Base-by-base conservation (phyloP, 257 asterid species). In the Gentiana macrophylla region DNA sequence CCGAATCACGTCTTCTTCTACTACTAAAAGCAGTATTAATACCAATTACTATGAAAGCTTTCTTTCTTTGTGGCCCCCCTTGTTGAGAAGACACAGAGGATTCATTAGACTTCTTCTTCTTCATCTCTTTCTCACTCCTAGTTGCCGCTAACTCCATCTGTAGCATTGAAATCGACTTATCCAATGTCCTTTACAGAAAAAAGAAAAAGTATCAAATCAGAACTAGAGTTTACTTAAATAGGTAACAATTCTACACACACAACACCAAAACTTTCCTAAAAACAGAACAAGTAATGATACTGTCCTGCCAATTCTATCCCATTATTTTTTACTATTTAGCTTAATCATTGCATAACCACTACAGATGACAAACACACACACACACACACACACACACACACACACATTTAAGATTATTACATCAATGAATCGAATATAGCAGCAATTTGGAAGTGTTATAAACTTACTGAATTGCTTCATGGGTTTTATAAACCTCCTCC, bases 21-120 rank as follows among this genome's bases (percentile, higher is more conserved):
- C 98, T 86, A 62, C 98, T 91, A 69, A 91, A 91, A 74, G 98
- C 98, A 2, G 98, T 87, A 70, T 91, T 91, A 53, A 91, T 91
- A 50, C 98, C 98, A 58, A 91, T 91, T n/a, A 91, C 96, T 78
- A 91, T 72, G 67, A 91, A 91, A 3, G 90, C 95, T 76, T 81
- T 91, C 75, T 79, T 83, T 66, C 77, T 82, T n/a, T 69, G 73
- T 62, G 85, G 65, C 5, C 61, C 80, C 38, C 69, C 74, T 37
- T 72, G 60, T n/a, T 84, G 58, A 66, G 68, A 41, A 66, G 68
- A 45, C 43, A 62, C 67, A 4, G 73, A 59, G 1, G 80, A 63
- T 53, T 48, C 79, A 47, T 66, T 84, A 32, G 60, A 36, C 66
- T 8, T 67, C 46, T 59, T 71, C n/a, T n/a, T n/a, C n/a, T n/a